Conservation (phyloP, 345 rosid species). For the Sonneratia alba region DNA sequence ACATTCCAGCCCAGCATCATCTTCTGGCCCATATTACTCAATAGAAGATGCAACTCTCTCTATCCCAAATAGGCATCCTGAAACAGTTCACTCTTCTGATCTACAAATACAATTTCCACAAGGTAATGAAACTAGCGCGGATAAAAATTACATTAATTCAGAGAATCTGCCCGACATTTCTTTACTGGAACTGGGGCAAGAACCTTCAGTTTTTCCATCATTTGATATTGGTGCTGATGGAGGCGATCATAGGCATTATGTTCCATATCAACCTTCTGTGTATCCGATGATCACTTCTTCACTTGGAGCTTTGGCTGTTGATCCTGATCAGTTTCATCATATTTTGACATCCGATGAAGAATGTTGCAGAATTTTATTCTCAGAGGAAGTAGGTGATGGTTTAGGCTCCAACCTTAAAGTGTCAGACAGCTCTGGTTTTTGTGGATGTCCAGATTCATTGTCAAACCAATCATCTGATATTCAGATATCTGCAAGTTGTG, state of each 20-base stretch:
- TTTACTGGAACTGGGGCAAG: slow-evolving; percentile 36
- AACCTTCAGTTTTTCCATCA: slow-evolving; percentile 37
- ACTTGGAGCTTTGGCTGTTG: slow-evolving; percentile 25
- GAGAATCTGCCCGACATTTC: slow-evolving; percentile 35
- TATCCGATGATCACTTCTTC: slow-evolving; percentile 35
- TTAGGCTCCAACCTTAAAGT: slow-evolving; percentile 33
- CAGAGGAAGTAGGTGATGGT: slow-evolving; percentile 39
- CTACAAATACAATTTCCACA: slow-evolving; percentile 24
- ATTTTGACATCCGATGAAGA: slow-evolving; percentile 75
- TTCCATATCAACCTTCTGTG: slow-evolving; percentile 36
- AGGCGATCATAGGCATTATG: slow-evolving; percentile 30
- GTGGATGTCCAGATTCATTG: slow-evolving; percentile 27
- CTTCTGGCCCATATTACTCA: slow-evolving; percentile 48
- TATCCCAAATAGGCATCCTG: slow-evolving; percentile 50
- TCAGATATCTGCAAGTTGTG: slow-evolving; percentile 32
- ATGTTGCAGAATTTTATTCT: slow-evolving; percentile 69
- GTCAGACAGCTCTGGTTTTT: slow-evolving; percentile 25
- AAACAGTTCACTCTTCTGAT: slow-evolving; percentile 42
- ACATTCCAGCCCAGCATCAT: slow-evolving; percentile 45
- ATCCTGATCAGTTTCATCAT: slow-evolving; percentile 34
- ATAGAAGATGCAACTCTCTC: slow-evolving; percentile 38
- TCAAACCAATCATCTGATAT: slow-evolving; percentile 26
- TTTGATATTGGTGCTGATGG: slow-evolving; percentile 31
- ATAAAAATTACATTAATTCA: slow-evolving; percentile 37
- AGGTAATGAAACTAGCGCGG: slow-evolving; percentile 27